A percentile compares a stretch with the other conserved stretches of the same genome.
phyloP scores from a whole-genome alignment of 1,284 basidiomycete species.

The Rhodotorula sp. region DNA sequence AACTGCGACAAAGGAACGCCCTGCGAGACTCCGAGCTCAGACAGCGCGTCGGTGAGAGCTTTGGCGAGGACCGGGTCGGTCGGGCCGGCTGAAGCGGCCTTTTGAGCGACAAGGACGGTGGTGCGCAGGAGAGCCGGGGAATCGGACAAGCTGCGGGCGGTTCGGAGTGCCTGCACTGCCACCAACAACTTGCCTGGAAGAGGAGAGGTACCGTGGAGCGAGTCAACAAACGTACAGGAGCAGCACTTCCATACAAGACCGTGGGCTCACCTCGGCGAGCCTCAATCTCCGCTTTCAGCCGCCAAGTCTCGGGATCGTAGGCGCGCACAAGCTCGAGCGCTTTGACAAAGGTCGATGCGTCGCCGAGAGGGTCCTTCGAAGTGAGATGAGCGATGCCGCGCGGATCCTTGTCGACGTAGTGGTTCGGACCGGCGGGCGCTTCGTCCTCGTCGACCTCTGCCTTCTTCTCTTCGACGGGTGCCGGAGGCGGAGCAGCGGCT shows the following conservation, averaged over 20 bases:
- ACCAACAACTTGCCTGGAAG: conserved; percentile 72
- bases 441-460: conserved; percentile 4
- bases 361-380: conserved; percentile 67
- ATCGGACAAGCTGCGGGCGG: conserved; percentile 59
- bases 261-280: conserved; percentile 52
- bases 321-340: conserved; percentile 62
- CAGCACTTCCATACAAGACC: too few relatives aligned
- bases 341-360: conserved; percentile 70
- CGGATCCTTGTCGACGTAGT: conserved; percentile 71
- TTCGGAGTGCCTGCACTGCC: conserved; percentile 68
- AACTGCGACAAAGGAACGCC: conserved; percentile 61
- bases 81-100: conserved; percentile 46
- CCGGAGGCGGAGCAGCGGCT: conserved; percentile 53
- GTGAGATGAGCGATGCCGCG: conserved; percentile 68
- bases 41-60: conserved; percentile 55
- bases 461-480: conserved; percentile 47
- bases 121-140: conserved; percentile 66
- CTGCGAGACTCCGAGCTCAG: conserved; percentile 54
- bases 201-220: not conserved
- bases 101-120: conserved; percentile 63
- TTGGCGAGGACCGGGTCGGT: conserved; percentile 49
- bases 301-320: conserved; percentile 68
- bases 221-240: too few relatives aligned
- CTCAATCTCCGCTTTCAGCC: conserved; percentile 75
- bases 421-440: conserved; percentile 1